Conservation (phyloP, 2,329 filamentous ascomycete species). For the Neofusicoccum ribis region DNA sequence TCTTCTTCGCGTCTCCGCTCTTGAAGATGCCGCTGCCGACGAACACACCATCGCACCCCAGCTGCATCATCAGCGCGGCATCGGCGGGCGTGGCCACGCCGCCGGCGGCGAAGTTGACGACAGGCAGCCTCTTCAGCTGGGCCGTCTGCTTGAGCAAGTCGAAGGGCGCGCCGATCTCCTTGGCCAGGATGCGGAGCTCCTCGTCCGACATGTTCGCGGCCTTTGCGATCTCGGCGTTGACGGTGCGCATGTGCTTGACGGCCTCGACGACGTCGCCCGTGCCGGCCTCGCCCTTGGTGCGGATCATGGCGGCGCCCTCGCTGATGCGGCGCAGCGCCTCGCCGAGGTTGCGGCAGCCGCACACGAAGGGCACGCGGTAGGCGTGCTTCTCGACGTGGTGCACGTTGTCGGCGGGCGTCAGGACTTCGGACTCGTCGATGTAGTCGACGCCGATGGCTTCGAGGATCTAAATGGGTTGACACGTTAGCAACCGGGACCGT, state of each 20-base stretch:
- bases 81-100: constrained; percentile 98
- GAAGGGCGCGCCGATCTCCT: constrained; percentile 77
- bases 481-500: background rate
- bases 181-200: constrained; percentile 75
- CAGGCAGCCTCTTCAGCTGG: constrained; percentile 81
- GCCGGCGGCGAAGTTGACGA: constrained; percentile 98
- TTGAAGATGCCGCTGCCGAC: constrained; percentile 98
- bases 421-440: constrained; percentile 96
- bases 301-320: constrained; percentile 97
- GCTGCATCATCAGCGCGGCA: constrained; percentile 97
- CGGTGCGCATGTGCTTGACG: constrained; percentile 91
- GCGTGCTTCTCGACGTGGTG: constrained; percentile 88
- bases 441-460: constrained; percentile 95
- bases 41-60: constrained; percentile 97
- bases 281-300: constrained; percentile 96
- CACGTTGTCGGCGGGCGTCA: constrained; percentile 87
- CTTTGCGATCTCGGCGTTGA: constrained; percentile 76
- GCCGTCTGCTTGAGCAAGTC: constrained; percentile 83
- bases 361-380: constrained; percentile 89
- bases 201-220: constrained; percentile 67
- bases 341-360: constrained; percentile 90
- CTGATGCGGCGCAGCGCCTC: constrained; percentile 88
- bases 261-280: constrained; percentile 97
- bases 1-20: constrained; percentile 83
- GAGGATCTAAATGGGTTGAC: constrained; percentile 66